Evolutionary conservation across 2,329 filamentous ascomycete genomes (phyloP), one percentile per base, ranked within the genome.

Genomic region (Chalara sp.): DNA sequence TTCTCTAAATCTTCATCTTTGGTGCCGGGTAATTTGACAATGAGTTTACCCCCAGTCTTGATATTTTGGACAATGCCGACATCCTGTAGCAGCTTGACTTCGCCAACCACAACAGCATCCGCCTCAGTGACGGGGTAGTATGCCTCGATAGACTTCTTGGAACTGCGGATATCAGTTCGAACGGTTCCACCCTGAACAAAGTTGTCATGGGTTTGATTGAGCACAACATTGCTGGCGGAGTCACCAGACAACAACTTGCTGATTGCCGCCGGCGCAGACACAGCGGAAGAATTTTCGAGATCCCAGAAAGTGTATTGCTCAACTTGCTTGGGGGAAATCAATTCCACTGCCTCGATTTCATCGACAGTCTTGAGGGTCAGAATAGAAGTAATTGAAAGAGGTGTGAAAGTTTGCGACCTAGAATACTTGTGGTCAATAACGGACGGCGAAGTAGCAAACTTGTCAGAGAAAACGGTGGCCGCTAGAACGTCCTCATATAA

Each of bases 261-360:
- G 31, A 84, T 65, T 37, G 74, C 79, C 28, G 79, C 70, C 8
- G 89, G 84, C 1, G 89, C 83, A 53, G 75, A 74, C 47, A 78
- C 76, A 47, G 85, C 79, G 1, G 75, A 70, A 31, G 90, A 90
- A 67, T 83, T 79, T 64, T 96, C 92, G 40, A 87, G 67, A 60
- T 96, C 88, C 90, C 91, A 97, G 78, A 99, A 96, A 10, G 84
- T 85, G 72, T 93, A 97, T 69, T 97, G 87, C 67, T 88, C 79
- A 21, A 84, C 81, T 58, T 81, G 74, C 46, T 71, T 68, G 48
- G 70, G 78, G 60, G 86, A 86, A 55, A 87, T 53, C 55, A 61
- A 44, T 68, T 67, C 47, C 4, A 63, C 44, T 6, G 35, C 52
- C 29, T 61, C 59, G 8, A 35, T 47, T 35, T 59, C 39, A 29